Percentiles rank a stretch among this genome's conserved stretches.
Evolutionary conservation across 306 rosid species (phyloP).

Genomic region (Morella rubra): DNA sequence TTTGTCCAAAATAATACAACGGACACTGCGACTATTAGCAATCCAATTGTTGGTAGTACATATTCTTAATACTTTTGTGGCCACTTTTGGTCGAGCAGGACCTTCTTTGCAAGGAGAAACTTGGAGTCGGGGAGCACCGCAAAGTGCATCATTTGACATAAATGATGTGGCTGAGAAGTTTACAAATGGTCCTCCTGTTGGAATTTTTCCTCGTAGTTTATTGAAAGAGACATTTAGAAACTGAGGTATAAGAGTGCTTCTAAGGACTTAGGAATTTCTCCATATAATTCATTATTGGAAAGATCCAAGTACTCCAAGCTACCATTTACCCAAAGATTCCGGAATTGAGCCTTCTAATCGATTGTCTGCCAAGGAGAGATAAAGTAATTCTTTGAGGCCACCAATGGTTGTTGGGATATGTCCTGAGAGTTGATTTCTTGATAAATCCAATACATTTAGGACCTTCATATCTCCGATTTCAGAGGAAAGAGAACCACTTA

Average conservation of each 20-base stretch:
- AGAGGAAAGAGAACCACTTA: conserved; percentile 25
- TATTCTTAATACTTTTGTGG: not conserved
- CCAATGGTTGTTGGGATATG: conserved; percentile 21
- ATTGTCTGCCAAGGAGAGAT: conserved; percentile 26
- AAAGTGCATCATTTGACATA: conserved; percentile 32
- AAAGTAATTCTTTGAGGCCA: conserved; percentile 2
- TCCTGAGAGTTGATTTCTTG: conserved; percentile 27
- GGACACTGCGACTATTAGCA: not conserved
- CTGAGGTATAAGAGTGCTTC: not conserved
- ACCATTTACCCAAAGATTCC: conserved; percentile 25
- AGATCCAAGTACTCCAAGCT: conserved; percentile 16
- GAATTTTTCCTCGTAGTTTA: conserved; percentile 38
- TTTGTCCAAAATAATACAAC: not conserved
- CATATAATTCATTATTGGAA: not conserved
- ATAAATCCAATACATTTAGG: conserved; percentile 16
- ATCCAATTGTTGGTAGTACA: conserved; percentile 21
- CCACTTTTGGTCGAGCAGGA: not conserved
- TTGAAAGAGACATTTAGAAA: conserved; percentile 9
- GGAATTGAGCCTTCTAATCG: conserved; percentile 33
- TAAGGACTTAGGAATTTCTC: conserved; percentile 15
- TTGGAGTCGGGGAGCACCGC: conserved; percentile 25
- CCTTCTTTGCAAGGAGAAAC: conserved; percentile 28
- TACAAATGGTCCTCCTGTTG: conserved; percentile 25
- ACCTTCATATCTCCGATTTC: conserved; percentile 20
- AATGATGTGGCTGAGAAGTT: conserved; percentile 33